Conservation (phyloP, 805 yeast genomes). For the Yamadazyma endophytica region DNA sequence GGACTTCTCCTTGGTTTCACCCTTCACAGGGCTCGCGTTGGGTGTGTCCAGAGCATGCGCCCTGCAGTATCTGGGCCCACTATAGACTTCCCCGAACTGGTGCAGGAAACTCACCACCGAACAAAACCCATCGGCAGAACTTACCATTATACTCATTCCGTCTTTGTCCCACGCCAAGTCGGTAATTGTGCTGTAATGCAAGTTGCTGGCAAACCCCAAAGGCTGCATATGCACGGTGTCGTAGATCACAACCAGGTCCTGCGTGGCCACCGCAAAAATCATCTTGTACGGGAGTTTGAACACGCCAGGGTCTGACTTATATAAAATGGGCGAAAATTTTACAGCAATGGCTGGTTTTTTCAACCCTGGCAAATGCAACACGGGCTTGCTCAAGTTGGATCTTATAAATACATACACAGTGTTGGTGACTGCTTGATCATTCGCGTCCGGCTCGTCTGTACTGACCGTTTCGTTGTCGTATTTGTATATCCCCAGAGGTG, state of each 20-base stretch:
- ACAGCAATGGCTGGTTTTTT: conserved; percentile 82
- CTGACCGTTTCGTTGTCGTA: conserved; percentile 10
- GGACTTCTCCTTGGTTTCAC: neutral
- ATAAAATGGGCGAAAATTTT: conserved; percentile 68
- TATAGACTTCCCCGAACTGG: conserved; percentile 47
- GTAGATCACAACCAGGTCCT: conserved; percentile 75
- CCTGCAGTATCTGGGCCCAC: neutral
- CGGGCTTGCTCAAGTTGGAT: conserved; percentile 64
- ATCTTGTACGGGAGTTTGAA: conserved; percentile 70
- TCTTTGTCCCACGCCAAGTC: conserved; percentile 82
- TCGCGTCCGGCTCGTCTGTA: no score
- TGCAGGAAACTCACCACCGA: conserved; percentile 48
- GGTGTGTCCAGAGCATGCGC: neutral
- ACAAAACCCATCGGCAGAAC: conserved; percentile 93
- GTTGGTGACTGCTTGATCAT: conserved; percentile 33
- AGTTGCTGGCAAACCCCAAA: conserved; percentile 66
- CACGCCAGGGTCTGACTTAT: conserved; percentile 27
- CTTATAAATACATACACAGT: conserved; percentile 81
- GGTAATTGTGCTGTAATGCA: conserved; percentile 86
- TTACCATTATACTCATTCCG: conserved; percentile 64
- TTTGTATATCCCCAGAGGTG: conserved; percentile 67
- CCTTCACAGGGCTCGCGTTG: conserved; percentile 1
- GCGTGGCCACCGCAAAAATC: conserved; percentile 91
- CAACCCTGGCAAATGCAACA: conserved; percentile 74
- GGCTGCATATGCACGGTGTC: conserved; percentile 73